Evolutionary conservation across 2,329 filamentous ascomycete species (phyloP).

Genomic region (Penicillium concentricum): DNA sequence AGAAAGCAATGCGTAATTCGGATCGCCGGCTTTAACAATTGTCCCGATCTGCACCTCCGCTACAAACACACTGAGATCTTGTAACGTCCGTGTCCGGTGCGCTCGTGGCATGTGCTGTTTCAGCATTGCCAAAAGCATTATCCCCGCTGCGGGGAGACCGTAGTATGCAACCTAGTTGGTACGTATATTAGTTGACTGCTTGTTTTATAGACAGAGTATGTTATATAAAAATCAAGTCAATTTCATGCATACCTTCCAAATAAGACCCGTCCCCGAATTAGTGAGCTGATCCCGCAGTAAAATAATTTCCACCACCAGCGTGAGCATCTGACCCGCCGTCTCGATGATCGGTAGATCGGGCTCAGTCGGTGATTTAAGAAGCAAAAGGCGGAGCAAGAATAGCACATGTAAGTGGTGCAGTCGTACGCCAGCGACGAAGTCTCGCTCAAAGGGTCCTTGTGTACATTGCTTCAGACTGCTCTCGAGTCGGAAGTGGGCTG

Average conservation of each 20-base stretch:
- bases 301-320: constrained; percentile 28
- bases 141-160: constrained; percentile 31
- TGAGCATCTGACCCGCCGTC: constrained; percentile 29
- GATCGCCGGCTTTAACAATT: constrained; percentile 24
- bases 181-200: neutral
- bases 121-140: constrained; percentile 29
- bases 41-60: constrained; percentile 28
- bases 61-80: constrained; percentile 30
- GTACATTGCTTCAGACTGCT: constrained; percentile 22
- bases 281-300: constrained; percentile 27
- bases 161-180: constrained; percentile 26
- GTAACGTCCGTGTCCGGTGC: constrained; percentile 19
- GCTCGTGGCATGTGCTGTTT: constrained; percentile 18
- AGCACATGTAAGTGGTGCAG: constrained; percentile 30
- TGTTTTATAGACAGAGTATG: neutral
- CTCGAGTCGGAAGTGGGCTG: constrained; percentile 23
- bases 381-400: constrained; percentile 25
- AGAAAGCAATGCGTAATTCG: constrained; percentile 26
- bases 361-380: constrained; percentile 24
- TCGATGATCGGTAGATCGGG: constrained; percentile 26
- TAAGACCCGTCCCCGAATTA: constrained; percentile 28
- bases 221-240: neutral
- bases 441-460: constrained; percentile 23
- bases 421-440: constrained; percentile 26
- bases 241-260: constrained; percentile 26